Base-by-base conservation (phyloP, 805 yeast species). In the Saccharomyces kudriavzevii region DNA sequence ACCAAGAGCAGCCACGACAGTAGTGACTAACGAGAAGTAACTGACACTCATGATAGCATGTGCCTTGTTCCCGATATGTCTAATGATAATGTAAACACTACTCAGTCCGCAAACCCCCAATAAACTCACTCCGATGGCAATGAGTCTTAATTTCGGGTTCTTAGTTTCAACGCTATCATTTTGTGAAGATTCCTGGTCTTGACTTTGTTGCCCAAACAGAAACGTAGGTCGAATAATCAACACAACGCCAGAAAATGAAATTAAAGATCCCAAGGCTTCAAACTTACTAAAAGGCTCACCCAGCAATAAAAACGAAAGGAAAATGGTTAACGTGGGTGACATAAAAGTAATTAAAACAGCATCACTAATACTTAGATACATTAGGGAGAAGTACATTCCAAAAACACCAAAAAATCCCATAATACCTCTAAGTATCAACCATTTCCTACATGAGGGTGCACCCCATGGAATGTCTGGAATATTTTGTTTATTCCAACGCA, bases 331-430 rank as follows among this genome's bases (percentile, higher is more conserved):
- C 52, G 87, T 77, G 0, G 97, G 97, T 0, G 81, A 75, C 61
- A 89, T 68, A 59, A 89, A 89, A 1, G 91, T 81, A 50, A 89
- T 83, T 10, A 85, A 84, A 1, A 87, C 82, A 0, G 92, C 87
- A 63, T 89, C 96, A 6, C 90, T 83, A 5, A 89, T 76, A 49
- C 87, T 79, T 48, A 89, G 74, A 60, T 85, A 87, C 70, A 81
- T 76, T 57, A 89, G 71, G 0, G 95, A 81, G 64, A 75, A 87
- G 67, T 87, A 89, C 63, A 86, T 72, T 2, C 91, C 84, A 62
- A 84, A 83, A 4, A 89, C 94, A 2, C 96, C 95, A 54, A 85
- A 65, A 60, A 82, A 87, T 2, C 97, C 97, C 11, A 82, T 75
- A 1, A 76, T 48, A 0, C 96, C 96, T 53, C 96, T 74, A 2